A percentile compares a stretch with the other conserved stretches of the same genome.
phyloP scores from a whole-genome alignment of 1,284 basidiomycete genomes.

The Trichosporon faecale region DNA sequence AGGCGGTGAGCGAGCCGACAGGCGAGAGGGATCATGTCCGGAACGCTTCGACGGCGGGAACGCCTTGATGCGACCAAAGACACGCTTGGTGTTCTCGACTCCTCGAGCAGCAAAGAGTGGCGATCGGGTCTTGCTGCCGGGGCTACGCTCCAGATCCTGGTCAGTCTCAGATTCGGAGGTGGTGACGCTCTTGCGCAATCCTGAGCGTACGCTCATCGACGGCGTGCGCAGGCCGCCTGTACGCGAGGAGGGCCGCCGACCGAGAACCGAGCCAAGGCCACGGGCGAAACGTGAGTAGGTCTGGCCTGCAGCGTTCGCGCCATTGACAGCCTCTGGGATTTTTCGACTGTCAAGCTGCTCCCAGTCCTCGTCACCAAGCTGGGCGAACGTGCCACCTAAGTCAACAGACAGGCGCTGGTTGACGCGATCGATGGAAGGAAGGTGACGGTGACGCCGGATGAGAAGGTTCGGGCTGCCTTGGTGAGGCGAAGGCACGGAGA shows the following conservation, averaged over 20 bases:
- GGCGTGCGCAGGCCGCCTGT: constrained; percentile 19
- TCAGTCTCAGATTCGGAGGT: constrained; percentile 28
- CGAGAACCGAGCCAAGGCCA: constrained; percentile 27
- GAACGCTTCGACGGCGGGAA: constrained; percentile 32
- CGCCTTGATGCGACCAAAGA: constrained; percentile 36
- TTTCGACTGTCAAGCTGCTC: constrained; percentile 25
- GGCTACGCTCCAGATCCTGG: constrained; percentile 16
- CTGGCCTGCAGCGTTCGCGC: constrained; percentile 22
- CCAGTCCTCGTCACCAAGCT: constrained; percentile 42
- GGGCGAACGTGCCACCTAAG: constrained; percentile 39
- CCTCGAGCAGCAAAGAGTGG: constrained; percentile 26
- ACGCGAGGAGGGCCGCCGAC: constrained; percentile 31
- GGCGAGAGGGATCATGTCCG: background rate
- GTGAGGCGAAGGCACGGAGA: constrained; percentile 17
- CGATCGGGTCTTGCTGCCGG: constrained; percentile 14
- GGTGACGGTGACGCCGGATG: constrained; percentile 24
- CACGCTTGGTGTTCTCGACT: constrained; percentile 37
- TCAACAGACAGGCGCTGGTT: constrained; percentile 40
- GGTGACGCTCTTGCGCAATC: constrained; percentile 17
- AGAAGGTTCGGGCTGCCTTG: constrained; percentile 23
- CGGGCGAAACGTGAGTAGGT: constrained; percentile 28
- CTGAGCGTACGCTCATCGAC: constrained; percentile 22
- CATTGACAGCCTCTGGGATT: constrained; percentile 33
- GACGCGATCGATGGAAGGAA: constrained; percentile 22
- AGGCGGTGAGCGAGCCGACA: background rate